Percentiles rank a stretch among this genome's conserved stretches.
phyloP scores from a whole-genome alignment of 208 protist species.

The Acanthamoeba castellanii region DNA sequence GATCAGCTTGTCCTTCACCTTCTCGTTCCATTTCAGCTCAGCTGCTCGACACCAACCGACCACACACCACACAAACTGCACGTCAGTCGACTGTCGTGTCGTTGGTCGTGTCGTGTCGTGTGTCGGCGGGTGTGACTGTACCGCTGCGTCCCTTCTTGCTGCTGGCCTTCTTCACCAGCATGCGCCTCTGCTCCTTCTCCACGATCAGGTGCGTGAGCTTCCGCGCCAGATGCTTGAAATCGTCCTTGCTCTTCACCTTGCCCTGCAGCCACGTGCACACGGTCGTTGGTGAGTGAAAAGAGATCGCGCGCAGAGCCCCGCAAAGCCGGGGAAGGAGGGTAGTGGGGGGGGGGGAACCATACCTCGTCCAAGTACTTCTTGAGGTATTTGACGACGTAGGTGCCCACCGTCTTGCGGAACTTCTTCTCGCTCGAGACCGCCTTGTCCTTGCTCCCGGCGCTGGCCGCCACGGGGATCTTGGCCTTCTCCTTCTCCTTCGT shows the following conservation, averaged over 20 bases:
- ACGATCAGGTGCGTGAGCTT: constrained; percentile 72
- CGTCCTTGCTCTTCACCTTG: constrained; percentile 60
- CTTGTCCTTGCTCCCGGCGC: constrained; percentile 18
- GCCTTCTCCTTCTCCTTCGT: constrained; percentile 4
- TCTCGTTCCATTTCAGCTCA: constrained; percentile 60
- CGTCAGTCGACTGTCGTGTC: too few species aligned
- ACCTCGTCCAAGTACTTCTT: constrained; percentile 73
- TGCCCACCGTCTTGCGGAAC: constrained; percentile 59
- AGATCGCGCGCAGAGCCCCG: too few species aligned
- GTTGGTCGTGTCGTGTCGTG: too few species aligned
- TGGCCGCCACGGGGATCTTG: neutral
- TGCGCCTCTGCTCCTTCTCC: constrained; percentile 68
- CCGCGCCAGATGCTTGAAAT: constrained; percentile 74
- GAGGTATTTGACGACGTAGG: constrained; percentile 51
- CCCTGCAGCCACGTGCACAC: neutral
- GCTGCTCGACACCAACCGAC: neutral
- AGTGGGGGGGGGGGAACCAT: neutral
- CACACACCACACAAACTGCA: neutral
- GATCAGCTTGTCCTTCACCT: constrained; percentile 61
- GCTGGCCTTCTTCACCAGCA: constrained; percentile 39
- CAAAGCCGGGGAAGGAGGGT: neutral
- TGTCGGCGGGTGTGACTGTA: neutral
- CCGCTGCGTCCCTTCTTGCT: constrained; percentile 41
- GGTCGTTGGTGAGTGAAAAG: neutral
- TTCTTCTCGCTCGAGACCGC: constrained; percentile 56